phyloP scores from a whole-genome alignment of 768 basidiomycete species.

The Flagelloscypha sp. region DNA sequence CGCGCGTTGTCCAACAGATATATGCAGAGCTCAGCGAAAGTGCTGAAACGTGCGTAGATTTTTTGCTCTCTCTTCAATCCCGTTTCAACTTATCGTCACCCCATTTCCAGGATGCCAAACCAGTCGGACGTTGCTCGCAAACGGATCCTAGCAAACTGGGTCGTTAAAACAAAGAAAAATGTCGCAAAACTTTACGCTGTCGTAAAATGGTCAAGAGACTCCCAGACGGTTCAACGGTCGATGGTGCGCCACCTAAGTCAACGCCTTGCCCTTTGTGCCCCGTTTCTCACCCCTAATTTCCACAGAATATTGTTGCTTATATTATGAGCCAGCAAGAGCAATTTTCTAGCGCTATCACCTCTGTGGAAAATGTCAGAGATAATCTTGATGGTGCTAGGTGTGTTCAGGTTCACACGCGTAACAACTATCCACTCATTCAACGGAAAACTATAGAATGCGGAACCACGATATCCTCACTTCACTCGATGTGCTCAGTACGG shows the following conservation, averaged over 20 bases:
- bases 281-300: slow-evolving; percentile 2
- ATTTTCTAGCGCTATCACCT: slow-evolving; percentile 61
- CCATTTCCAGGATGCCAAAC: slow-evolving; percentile 52
- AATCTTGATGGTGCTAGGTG: slow-evolving; percentile 74
- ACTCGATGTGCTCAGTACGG: slow-evolving; percentile 79
- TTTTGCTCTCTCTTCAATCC: slow-evolving; percentile 1
- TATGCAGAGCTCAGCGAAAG: slow-evolving; percentile 78
- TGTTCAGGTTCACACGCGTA: slow-evolving; percentile 12
- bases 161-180: slow-evolving; percentile 85
- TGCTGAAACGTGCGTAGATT: slow-evolving; percentile 67
- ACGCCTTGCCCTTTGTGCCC: slow-evolving; percentile 3
- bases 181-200: slow-evolving; percentile 84
- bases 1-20: slow-evolving; percentile 68
- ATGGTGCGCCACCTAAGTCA: slow-evolving; percentile 42
- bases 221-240: slow-evolving; percentile 76
- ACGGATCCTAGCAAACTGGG: slow-evolving; percentile 78
- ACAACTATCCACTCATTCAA: slow-evolving; percentile 1
- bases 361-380: slow-evolving; percentile 58
- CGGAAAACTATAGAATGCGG: slow-evolving; percentile 50
- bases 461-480: slow-evolving; percentile 94
- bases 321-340: slow-evolving; percentile 80
- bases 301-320: slow-evolving; percentile 80
- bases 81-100: slow-evolving; percentile 5
- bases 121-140: slow-evolving; percentile 79
- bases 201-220: slow-evolving; percentile 80